phyloP scores from a whole-genome alignment of 1,284 basidiomycete genomes.

The Tilletia setariae region DNA sequence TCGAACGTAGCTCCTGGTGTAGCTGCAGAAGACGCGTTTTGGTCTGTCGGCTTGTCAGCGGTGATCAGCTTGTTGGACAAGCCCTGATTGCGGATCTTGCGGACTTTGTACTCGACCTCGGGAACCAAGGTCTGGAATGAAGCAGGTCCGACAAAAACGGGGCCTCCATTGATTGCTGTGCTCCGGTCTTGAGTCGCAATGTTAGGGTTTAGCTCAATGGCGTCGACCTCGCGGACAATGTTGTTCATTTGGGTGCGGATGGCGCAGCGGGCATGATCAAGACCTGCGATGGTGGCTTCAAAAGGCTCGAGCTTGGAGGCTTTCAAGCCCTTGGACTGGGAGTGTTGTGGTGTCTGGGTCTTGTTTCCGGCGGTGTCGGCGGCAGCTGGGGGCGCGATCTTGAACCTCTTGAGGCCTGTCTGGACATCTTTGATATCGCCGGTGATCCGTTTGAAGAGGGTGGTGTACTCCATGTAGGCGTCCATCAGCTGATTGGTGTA shows the following conservation, averaged over 20 bases:
- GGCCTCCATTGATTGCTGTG: not conserved
- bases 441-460: slow-evolving; percentile 4
- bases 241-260: slow-evolving; percentile 17
- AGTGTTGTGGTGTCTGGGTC: not conserved
- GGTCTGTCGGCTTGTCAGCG: not conserved
- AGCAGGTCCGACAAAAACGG: slow-evolving; percentile 15
- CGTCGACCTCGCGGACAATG: slow-evolving; percentile 16
- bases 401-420: slow-evolving; percentile 15
- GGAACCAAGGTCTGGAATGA: slow-evolving; percentile 14
- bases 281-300: not conserved
- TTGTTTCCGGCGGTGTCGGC: not conserved
- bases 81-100: slow-evolving; percentile 4
- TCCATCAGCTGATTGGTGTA: slow-evolving; percentile 20
- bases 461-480: slow-evolving; percentile 19
- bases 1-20: not conserved
- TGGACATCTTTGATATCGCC: slow-evolving; percentile 12
- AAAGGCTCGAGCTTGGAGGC: not conserved
- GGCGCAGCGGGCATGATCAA: not conserved
- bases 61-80: slow-evolving; percentile 14
- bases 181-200: slow-evolving; percentile 1
- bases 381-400: not conserved
- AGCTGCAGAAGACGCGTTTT: not conserved
- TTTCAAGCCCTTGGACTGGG: not conserved
- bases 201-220: slow-evolving; percentile 4
- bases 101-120: slow-evolving; percentile 17